Evolutionary conservation across 1,139 yeast species (phyloP).

Genomic region (Candida neerlandica): DNA sequence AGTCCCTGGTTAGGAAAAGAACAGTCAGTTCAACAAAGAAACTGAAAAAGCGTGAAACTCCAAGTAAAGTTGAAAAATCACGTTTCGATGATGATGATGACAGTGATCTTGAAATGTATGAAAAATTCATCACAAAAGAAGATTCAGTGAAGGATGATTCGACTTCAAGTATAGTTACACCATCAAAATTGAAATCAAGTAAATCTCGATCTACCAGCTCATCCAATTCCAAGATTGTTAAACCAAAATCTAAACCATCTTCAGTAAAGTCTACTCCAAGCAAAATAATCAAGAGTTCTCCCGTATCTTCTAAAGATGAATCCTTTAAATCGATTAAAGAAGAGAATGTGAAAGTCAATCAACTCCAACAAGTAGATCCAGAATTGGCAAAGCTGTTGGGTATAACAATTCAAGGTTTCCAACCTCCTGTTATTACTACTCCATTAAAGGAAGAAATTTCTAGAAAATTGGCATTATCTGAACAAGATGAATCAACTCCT

Average conservation of each 20-base stretch:
- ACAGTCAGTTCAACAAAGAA: constrained; percentile 1
- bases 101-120: constrained; percentile 10
- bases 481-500: constrained; percentile 3
- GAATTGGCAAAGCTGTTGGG: constrained; percentile 32
- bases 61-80: constrained; percentile 9
- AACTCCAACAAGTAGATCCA: constrained; percentile 14
- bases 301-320: constrained; percentile 12
- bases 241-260: constrained; percentile 10
- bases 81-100: constrained; percentile 18
- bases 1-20: background rate
- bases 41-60: background rate
- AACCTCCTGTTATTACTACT: constrained; percentile 14
- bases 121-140: constrained; percentile 4
- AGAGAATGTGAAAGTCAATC: constrained; percentile 17
- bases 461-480: no score
- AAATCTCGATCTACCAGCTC: background rate
- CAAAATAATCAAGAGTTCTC: constrained; percentile 2
- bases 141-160: background rate
- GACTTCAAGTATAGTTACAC: constrained; percentile 5
- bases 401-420: constrained; percentile 27
- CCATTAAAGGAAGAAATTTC: constrained; percentile 4
- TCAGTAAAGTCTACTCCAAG: constrained; percentile 9
- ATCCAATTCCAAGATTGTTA: constrained; percentile 7
- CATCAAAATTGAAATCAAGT: constrained; percentile 2
- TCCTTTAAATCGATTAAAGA: constrained; percentile 23